Evolutionary conservation across 2,329 filamentous ascomycete species (phyloP), one percentile per base, ranked within the genome.

Genomic region (Tolypocladium paradoxum): DNA sequence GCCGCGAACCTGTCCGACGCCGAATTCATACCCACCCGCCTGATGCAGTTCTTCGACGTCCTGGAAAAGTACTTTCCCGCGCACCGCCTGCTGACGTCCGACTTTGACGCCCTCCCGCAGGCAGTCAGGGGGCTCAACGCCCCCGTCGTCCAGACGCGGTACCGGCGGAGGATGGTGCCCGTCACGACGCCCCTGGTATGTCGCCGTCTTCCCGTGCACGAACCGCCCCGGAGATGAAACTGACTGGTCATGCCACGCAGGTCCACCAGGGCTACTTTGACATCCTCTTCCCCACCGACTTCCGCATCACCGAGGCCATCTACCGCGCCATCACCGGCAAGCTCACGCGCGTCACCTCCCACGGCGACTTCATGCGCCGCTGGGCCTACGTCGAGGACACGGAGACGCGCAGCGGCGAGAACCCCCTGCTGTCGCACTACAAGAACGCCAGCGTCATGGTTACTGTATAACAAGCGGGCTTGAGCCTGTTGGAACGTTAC

Each of bases 221-320:
- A 4, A 14, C 4, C n/a, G n/a, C n/a, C n/a, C n/a, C n/a, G n/a
- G n/a, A n/a, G n/a, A n/a, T n/a, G n/a, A n/a, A n/a, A n/a, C n/a
- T n/a, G n/a, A n/a, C n/a, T n/a, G n/a, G n/a, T n/a, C n/a, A n/a
- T n/a, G n/a, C n/a, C n/a, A n/a, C n/a, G n/a, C 37, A 95, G 89
- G 89, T 96, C 48, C 91, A 97, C 68, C 95, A 99, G 73, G 95
- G 93, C 47, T 97, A 96, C 71, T 99, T 99, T 66, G 95, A 99
- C 67, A 96, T 99, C 62, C 84, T 99, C 66, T 99, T 99, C 73
- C 93, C 93, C 0, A 99, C 93, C 12, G 87, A 99, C 70, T 99
- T 99, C 67, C 78, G 81, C 57, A 85, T 95, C 60, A 86, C 93
- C 70, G 90, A 97, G 70, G 84, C 90, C 62, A 83, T 97, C 61